phyloP scores from a whole-genome alignment of 2,329 filamentous ascomycete genomes.

The Periconia sp. region DNA sequence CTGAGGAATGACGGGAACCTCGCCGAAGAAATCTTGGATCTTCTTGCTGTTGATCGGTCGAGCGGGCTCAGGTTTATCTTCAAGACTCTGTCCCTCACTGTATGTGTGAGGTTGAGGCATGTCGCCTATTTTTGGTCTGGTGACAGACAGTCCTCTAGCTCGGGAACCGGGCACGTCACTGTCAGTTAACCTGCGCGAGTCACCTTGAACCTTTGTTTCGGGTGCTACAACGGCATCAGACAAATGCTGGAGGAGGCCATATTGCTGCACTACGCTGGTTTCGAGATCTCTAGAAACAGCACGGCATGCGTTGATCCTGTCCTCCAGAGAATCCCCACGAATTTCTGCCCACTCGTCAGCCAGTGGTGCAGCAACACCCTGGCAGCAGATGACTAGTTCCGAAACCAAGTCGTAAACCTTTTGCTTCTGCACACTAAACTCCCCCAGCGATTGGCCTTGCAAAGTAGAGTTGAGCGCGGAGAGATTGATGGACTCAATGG shows the following conservation, averaged over 20 bases:
- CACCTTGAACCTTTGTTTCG: constrained; percentile 30
- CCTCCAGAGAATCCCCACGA: constrained; percentile 86
- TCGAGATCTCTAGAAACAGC: constrained; percentile 79
- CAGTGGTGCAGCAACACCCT: constrained; percentile 86
- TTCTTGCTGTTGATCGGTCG: constrained; percentile 46
- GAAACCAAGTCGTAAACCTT: constrained; percentile 90
- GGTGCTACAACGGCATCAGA: constrained; percentile 71
- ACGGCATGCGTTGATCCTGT: constrained; percentile 78
- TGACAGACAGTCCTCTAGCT: constrained; percentile 31
- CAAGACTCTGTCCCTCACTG: constrained; percentile 54
- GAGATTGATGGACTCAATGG: constrained; percentile 90
- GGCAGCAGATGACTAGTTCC: constrained; percentile 83
- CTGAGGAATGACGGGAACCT: constrained; percentile 52
- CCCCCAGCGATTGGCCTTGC: constrained; percentile 80
- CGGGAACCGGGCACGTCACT: constrained; percentile 36
- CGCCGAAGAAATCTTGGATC: constrained; percentile 54
- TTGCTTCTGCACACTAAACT: constrained; percentile 91
- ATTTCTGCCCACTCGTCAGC: constrained; percentile 95
- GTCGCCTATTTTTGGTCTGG: constrained; percentile 55
- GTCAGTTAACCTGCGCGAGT: constrained; percentile 46
- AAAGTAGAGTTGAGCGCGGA: constrained; percentile 75
- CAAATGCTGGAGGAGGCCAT: constrained; percentile 83
- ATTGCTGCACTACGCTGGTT: constrained; percentile 81
- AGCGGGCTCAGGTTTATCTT: constrained; percentile 38
- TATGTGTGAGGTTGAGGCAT: constrained; percentile 65